Percentiles rank a stretch among this genome's conserved stretches.
These are phyloP conservation scores for Ambrosia artemisiifolia DNA, from an alignment of 129 eudicot species.

Conservation along the genomic window DNA sequence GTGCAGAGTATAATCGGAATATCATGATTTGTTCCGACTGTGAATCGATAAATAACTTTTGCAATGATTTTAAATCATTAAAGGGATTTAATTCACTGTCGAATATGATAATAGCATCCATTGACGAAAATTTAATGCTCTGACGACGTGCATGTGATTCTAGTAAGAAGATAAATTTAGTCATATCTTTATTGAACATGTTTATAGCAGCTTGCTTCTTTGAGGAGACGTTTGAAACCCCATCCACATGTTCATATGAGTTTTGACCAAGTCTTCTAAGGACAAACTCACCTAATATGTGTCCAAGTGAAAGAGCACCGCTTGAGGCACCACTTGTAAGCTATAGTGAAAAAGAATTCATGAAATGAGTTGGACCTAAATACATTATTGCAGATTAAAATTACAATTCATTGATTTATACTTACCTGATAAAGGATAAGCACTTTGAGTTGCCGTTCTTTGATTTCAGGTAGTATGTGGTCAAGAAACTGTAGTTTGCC, in stretches of 20 bases:
- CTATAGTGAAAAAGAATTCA: constrained; percentile 28
- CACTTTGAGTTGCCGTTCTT: constrained; percentile 46
- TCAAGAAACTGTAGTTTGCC: constrained; percentile 81
- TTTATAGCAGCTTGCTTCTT: constrained; percentile 62
- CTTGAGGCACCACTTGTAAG: constrained; percentile 41
- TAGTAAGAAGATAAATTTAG: constrained; percentile 54
- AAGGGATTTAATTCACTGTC: constrained; percentile 69
- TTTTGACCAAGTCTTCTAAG: constrained; percentile 54
- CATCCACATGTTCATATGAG: constrained; percentile 64
- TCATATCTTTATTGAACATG: constrained; percentile 56
- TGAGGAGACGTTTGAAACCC: constrained; percentile 21
- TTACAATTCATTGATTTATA: not conserved
- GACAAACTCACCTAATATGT: constrained; percentile 58
- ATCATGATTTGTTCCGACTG: constrained; percentile 51
- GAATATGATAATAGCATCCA: constrained; percentile 64
- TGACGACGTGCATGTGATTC: constrained; percentile 56
- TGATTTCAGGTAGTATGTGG: constrained; percentile 52
- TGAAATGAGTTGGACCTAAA: not conserved
- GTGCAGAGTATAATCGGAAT: constrained; percentile 63
- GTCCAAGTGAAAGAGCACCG: constrained; percentile 29
- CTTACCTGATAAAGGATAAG: constrained; percentile 75
- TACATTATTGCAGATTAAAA: constrained; percentile 18
- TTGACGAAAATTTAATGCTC: constrained; percentile 50
- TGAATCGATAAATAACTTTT: constrained; percentile 59
- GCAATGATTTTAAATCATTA: constrained; percentile 63